Evolutionary conservation across 2,329 filamentous ascomycete genomes (phyloP), one percentile per base, ranked within the genome.

Genomic region (Amauroascus verrucosus): DNA sequence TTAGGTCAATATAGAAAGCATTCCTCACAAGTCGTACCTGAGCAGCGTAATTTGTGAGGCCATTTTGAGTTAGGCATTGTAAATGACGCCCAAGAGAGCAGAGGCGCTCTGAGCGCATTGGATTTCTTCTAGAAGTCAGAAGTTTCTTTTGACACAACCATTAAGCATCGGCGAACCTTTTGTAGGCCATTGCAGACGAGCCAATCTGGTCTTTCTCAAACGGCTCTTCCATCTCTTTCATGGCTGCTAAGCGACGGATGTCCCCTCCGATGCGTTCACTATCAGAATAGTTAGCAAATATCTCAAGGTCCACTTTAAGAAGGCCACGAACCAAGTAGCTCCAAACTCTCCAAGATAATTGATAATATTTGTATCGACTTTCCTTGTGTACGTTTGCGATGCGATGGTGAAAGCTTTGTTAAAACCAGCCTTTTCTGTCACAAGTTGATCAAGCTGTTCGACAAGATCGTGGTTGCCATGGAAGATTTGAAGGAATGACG

Each of bases 151-250:
- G 26, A 46, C 11, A 14, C 1, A 8, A 13, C 33, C 0, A 5
- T 18, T 22, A 26, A 18, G 75, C 69, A 74, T 75, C 75, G 20
- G 74, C 74, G 60, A 77, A 77, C 48, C 81, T 77, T 73, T 85
- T 85, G 73, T 84, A 85, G 2, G 82, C 82, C 77, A 80, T 79
- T 6, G 82, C 82, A 46, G 75, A 79, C 43, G 75, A 80, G 26
- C 84, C 86, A 60, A 90, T 88, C 71, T 94, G 88, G 59, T 82
- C 79, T 62, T 81, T 82, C 72, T 90, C 86, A 61, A 88, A 87
- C 0, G 86, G 87, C 74, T 90, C 86, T 65, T 94, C 89, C 55
- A 93, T 75, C 69, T 94, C 88, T 75, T 95, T 94, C 71, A 82
- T 78, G 63, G 78, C 75, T 5, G 84, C 84, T 46, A 91, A 74